Conservation (phyloP, 208 protist genomes). For the Herpetomonas tarakana region DNA sequence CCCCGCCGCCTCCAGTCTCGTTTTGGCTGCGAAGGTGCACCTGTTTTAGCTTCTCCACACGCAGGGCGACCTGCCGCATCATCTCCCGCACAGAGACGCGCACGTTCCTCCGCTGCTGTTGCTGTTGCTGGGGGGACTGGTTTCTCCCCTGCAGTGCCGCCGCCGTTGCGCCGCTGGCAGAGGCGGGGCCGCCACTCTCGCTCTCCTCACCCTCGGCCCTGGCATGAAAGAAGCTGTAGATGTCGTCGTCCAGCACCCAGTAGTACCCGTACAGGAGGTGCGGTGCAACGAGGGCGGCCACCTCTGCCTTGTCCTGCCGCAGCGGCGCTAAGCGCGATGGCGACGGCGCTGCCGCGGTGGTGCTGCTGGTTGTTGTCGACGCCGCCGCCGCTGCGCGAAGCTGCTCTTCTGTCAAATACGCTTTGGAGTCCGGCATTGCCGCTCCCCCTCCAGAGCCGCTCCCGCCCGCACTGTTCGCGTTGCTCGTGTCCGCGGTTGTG, state of each 20-base stretch:
- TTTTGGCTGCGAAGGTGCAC: constrained; percentile 21
- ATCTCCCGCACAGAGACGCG: constrained; percentile 51
- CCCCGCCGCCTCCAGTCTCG: constrained; percentile 10
- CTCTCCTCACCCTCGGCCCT: constrained; percentile 4
- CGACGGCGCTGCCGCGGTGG: background rate
- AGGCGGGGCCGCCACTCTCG: background rate
- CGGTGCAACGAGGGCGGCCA: constrained; percentile 18
- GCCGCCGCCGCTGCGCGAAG: background rate
- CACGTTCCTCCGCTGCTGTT: constrained; percentile 37
- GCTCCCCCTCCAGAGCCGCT: no score
- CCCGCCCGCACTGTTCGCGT: background rate
- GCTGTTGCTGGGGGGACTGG: no score
- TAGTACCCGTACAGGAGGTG: constrained; percentile 56
- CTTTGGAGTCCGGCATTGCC: background rate
- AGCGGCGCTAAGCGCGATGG: no score
- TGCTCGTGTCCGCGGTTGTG: background rate
- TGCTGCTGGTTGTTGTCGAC: background rate
- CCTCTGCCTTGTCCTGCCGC: background rate
- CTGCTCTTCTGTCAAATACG: background rate
- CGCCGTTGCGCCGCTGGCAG: background rate
- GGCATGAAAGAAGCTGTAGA: constrained; percentile 53
- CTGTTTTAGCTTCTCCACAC: constrained; percentile 34
- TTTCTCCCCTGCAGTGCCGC: background rate
- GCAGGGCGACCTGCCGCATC: constrained; percentile 44
- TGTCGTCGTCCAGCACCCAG: constrained; percentile 92